Percentiles rank a stretch among this genome's conserved stretches.
phyloP scores from a whole-genome alignment of 2,329 filamentous ascomycete species.

The Cordyceps cicadae region DNA sequence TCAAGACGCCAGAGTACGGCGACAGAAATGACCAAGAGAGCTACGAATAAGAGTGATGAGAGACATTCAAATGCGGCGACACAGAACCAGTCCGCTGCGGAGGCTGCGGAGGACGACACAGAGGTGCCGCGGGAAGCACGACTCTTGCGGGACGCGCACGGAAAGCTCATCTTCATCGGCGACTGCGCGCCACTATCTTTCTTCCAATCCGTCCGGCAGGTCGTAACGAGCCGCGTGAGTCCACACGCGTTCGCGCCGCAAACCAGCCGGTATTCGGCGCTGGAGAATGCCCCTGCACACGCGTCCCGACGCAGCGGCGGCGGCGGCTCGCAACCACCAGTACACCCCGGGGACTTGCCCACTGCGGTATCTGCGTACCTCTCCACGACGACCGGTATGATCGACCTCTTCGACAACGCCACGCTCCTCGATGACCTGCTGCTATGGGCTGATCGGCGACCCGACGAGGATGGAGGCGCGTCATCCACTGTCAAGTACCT shows the following conservation, averaged over 20 bases:
- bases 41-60: neutral
- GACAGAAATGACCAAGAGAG: neutral
- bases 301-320: neutral
- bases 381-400: slow-evolving; percentile 35
- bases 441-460: slow-evolving; percentile 31
- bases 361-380: slow-evolving; percentile 29
- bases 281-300: slow-evolving; percentile 34
- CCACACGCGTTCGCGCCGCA: slow-evolving; percentile 43
- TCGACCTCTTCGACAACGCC: slow-evolving; percentile 39
- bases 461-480: slow-evolving; percentile 22
- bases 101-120: slow-evolving; percentile 39
- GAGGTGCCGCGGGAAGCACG: slow-evolving; percentile 47
- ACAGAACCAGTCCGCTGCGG: neutral
- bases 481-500: slow-evolving; percentile 38
- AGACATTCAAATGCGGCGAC: neutral
- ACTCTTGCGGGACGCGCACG: slow-evolving; percentile 42
- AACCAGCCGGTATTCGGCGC: slow-evolving; percentile 39
- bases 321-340: slow-evolving; percentile 17
- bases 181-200: slow-evolving; percentile 49
- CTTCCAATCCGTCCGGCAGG: slow-evolving; percentile 45
- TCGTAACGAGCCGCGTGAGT: slow-evolving; percentile 41
- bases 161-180: slow-evolving; percentile 47
- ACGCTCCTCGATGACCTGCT: slow-evolving; percentile 32
- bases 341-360: slow-evolving; percentile 21
- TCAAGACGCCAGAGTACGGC: slow-evolving; percentile 13